Evolutionary conservation across 2,329 filamentous ascomycete genomes (phyloP).

Genomic region (Davidsoniella neocaledoniae): DNA sequence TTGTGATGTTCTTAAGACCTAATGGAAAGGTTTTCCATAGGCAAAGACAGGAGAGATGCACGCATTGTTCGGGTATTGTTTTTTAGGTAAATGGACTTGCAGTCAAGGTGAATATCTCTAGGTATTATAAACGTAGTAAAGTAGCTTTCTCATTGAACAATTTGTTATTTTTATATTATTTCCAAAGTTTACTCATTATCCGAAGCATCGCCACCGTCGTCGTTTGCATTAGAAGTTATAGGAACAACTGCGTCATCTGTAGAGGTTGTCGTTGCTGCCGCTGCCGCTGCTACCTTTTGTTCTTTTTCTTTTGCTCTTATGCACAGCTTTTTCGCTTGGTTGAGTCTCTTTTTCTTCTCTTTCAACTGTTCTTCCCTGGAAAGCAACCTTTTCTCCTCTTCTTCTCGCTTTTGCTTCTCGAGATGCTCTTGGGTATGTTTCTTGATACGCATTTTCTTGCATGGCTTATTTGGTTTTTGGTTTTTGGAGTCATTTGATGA

Average conservation of each 20-base stretch:
- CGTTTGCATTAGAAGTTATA: no score
- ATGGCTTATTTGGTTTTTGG: slow-evolving; percentile 21
- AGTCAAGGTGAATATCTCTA: no score
- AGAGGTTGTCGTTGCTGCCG: slow-evolving; percentile 14
- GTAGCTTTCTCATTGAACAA: no score
- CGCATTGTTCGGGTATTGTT: no score
- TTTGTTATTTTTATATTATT: no score
- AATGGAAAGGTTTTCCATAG: no score
- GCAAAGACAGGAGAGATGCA: no score
- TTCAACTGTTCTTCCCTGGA: slow-evolving; percentile 33
- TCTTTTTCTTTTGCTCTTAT: slow-evolving; percentile 40
- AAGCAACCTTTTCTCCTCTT: slow-evolving; percentile 23
- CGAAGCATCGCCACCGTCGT: background rate
- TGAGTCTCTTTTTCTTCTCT: slow-evolving; percentile 44
- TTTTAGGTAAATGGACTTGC: no score
- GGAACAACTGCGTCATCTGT: slow-evolving; percentile 10
- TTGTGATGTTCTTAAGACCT: no score
- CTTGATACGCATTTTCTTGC: slow-evolving; percentile 44
- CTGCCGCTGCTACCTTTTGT: slow-evolving; percentile 24
- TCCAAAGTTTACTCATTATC: no score
- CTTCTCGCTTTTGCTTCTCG: slow-evolving; percentile 26
- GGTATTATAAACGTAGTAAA: no score
- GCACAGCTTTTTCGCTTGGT: slow-evolving; percentile 42
- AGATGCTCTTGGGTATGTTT: slow-evolving; percentile 29
- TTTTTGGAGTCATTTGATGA: background rate